These are phyloP conservation scores for Aspergillus fumigatiaffinis DNA, from an alignment of 2,329 filamentous ascomycete genomes.

Conservation along the genomic window DNA sequence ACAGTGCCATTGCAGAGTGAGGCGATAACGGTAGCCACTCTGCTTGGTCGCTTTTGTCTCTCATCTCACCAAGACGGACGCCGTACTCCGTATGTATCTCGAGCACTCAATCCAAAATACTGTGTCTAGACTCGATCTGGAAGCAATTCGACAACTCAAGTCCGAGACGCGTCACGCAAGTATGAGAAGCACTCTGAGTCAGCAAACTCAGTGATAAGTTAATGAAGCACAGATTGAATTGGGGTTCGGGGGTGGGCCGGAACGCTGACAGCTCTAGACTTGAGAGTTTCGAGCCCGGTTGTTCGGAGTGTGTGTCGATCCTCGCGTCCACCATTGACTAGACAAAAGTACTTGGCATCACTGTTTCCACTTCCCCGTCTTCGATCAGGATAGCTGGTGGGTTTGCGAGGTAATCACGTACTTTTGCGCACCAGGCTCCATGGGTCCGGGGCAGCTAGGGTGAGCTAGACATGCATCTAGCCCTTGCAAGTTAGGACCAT, in stretches of 20 bases:
- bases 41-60: not conserved
- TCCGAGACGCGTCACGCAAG: not conserved
- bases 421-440: not conserved
- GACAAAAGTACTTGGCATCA: constrained; percentile 7
- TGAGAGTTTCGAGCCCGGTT: not conserved
- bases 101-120: not conserved
- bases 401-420: not conserved
- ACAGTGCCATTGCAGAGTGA: not conserved
- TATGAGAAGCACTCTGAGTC: not conserved
- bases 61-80: not conserved
- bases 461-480: not conserved
- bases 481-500: not conserved
- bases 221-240: not conserved
- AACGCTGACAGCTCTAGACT: not conserved
- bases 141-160: not conserved
- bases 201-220: not conserved
- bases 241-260: no score
- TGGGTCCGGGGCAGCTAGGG: not conserved
- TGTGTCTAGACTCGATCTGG: not conserved
- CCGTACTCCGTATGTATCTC: not conserved
- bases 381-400: not conserved
- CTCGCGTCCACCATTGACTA: not conserved
- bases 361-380: not conserved
- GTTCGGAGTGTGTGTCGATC: not conserved
- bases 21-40: not conserved